Percentiles rank a stretch among this genome's conserved stretches.
Conservation (phyloP, 257 asterid species). For the Thymus mandschuricus region DNA sequence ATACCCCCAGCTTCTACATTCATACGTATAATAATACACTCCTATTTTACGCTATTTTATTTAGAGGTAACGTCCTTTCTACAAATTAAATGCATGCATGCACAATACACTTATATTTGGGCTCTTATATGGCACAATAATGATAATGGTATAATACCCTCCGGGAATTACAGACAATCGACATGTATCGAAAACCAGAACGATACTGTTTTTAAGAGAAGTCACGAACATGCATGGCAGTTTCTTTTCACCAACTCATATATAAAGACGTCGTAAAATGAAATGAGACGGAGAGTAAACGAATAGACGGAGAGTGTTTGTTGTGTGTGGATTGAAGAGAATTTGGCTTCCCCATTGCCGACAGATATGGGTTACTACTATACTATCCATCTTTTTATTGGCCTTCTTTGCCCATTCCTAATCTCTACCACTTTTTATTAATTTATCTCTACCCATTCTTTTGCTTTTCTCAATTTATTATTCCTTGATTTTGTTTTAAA, state of each 20-base stretch:
- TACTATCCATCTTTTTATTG: constrained; percentile 35
- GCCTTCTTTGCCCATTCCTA: constrained; percentile 41
- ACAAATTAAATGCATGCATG: background rate
- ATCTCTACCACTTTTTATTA: constrained; percentile 7
- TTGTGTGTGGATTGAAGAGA: constrained; percentile 8
- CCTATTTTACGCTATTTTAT: background rate
- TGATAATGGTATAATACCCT: too few species aligned
- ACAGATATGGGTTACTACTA: constrained; percentile 34
- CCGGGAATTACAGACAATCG: too few species aligned
- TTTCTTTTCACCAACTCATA: too few species aligned
- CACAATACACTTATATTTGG: background rate
- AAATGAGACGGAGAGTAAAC: too few species aligned
- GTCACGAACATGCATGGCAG: too few species aligned
- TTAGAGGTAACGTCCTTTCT: background rate
- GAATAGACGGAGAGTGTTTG: too few species aligned
- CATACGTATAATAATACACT: too few species aligned
- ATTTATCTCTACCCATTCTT: constrained; percentile 14
- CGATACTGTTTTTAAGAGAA: too few species aligned
- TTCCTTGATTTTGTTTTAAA: background rate
- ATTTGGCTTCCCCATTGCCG: constrained; percentile 65
- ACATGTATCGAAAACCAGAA: too few species aligned
- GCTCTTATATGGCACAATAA: too few species aligned
- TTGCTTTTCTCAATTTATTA: background rate
- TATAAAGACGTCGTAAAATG: too few species aligned
- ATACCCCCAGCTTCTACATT: background rate